A percentile compares a stretch with the other conserved stretches of the same genome.
phyloP scores from a whole-genome alignment of 805 yeast species.

The Nakazawaea holstii region DNA sequence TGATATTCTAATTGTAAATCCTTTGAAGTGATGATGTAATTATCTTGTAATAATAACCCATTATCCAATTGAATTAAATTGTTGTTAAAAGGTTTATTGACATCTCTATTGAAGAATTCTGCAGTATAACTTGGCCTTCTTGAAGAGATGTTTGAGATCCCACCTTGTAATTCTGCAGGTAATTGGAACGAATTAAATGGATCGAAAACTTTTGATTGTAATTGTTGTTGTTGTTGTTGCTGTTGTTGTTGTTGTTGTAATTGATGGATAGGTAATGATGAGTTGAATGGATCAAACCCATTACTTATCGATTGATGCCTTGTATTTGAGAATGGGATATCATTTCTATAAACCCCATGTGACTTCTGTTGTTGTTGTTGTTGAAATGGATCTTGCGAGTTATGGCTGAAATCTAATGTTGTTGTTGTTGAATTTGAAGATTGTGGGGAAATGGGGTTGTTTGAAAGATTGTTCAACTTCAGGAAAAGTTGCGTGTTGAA shows the following conservation, averaged over 20 bases:
- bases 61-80: conserved; percentile 42
- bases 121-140: conserved; percentile 76
- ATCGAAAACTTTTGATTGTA: conserved; percentile 4
- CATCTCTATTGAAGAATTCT: conserved; percentile 42
- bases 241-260: conserved; percentile 10
- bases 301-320: conserved; percentile 9
- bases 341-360: background rate
- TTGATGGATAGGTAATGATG: conserved; percentile 4
- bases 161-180: conserved; percentile 61
- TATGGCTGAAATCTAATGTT: background rate
- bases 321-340: conserved; percentile 7
- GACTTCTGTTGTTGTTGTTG: background rate
- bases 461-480: conserved; percentile 3
- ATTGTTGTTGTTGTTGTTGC: conserved; percentile 12
- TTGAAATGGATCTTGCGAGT: background rate
- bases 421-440: background rate
- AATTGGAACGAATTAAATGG: conserved; percentile 32
- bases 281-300: conserved; percentile 8
- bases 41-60: conserved; percentile 53
- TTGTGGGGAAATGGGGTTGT: conserved; percentile 5
- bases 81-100: conserved; percentile 1
- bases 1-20: conserved; percentile 45
- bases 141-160: conserved; percentile 53
- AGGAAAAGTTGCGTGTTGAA: conserved; percentile 10
- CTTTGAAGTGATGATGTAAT: conserved; percentile 53